Conservation (phyloP, 768 basidiomycete genomes). For the Pisolithus orientalis region DNA sequence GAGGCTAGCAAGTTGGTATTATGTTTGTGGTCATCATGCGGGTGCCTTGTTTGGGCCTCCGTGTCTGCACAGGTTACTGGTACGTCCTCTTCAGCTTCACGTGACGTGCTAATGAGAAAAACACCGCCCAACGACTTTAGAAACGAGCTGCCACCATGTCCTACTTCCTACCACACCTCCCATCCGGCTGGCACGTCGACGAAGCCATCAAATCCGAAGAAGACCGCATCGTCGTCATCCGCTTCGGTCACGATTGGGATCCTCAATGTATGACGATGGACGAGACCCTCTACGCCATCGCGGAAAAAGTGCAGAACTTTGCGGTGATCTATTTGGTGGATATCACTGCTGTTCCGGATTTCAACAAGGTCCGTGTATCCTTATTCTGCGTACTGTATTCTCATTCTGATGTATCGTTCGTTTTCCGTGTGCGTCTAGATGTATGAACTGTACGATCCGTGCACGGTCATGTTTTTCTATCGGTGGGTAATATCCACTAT, state of each 20-base stretch:
- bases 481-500: slow-evolving; percentile 46
- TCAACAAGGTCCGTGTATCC: slow-evolving; percentile 72
- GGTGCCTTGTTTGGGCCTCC: no score
- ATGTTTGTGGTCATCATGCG: no score
- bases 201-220: slow-evolving; percentile 99
- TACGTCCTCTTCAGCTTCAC: not conserved
- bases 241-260: slow-evolving; percentile 94
- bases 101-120: no score
- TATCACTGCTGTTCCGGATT: slow-evolving; percentile 95
- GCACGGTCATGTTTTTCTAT: slow-evolving; percentile 98
- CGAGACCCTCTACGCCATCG: slow-evolving; percentile 86
- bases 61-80: no score
- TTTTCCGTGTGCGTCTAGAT: slow-evolving; percentile 46
- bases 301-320: slow-evolving; percentile 97
- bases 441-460: slow-evolving; percentile 98
- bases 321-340: slow-evolving; percentile 94
- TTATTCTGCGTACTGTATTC: no score
- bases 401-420: not conserved
- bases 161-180: slow-evolving; percentile 83
- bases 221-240: slow-evolving; percentile 88
- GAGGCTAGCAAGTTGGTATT: no score
- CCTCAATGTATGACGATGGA: slow-evolving; percentile 96
- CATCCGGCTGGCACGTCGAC: slow-evolving; percentile 97
- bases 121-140: no score
- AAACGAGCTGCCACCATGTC: slow-evolving; percentile 47